phyloP scores from a whole-genome alignment of 2,329 filamentous ascomycete genomes.

The Fusarium sterilihyphosum region DNA sequence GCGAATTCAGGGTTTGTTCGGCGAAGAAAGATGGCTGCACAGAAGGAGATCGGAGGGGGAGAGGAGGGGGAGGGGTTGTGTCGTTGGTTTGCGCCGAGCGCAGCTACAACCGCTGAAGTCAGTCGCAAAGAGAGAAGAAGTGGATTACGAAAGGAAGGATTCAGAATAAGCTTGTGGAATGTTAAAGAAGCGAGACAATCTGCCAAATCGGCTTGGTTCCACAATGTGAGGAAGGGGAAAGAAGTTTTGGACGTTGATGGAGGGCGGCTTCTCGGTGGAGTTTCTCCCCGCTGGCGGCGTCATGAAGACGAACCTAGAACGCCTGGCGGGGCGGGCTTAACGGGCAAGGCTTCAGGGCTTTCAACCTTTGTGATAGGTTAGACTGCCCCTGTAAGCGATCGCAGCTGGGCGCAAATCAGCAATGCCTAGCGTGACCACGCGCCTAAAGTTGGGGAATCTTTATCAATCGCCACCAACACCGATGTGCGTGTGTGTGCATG shows the following conservation, averaged over 20 bases:
- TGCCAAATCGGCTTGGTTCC: constrained; percentile 33
- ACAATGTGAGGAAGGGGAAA: constrained; percentile 34
- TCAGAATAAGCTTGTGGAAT: constrained; percentile 14
- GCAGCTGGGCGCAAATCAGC: constrained; percentile 31
- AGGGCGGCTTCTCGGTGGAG: constrained; percentile 38
- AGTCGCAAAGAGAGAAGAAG: constrained; percentile 19
- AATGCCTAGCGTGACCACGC: constrained; percentile 37
- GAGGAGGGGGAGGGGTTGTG: constrained; percentile 28
- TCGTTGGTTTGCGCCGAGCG: constrained; percentile 39
- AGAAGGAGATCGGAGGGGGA: constrained; percentile 5
- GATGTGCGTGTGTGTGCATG: not conserved
- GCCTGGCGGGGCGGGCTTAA: constrained; percentile 7
- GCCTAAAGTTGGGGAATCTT: constrained; percentile 26
- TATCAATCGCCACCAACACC: constrained; percentile 37
- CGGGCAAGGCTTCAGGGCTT: constrained; percentile 28
- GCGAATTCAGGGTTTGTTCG: constrained; percentile 49
- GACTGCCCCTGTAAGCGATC: constrained; percentile 19
- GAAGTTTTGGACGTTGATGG: constrained; percentile 39
- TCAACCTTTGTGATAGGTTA: constrained; percentile 23
- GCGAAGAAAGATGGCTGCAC: not conserved
- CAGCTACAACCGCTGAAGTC: constrained; percentile 10
- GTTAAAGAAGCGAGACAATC: constrained; percentile 17
- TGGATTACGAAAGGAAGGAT: not conserved
- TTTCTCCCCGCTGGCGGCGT: constrained; percentile 41
- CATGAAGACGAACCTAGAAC: constrained; percentile 26